Conservation (phyloP, 2,329 filamentous ascomycete species). For the Exophiala calicioides region DNA sequence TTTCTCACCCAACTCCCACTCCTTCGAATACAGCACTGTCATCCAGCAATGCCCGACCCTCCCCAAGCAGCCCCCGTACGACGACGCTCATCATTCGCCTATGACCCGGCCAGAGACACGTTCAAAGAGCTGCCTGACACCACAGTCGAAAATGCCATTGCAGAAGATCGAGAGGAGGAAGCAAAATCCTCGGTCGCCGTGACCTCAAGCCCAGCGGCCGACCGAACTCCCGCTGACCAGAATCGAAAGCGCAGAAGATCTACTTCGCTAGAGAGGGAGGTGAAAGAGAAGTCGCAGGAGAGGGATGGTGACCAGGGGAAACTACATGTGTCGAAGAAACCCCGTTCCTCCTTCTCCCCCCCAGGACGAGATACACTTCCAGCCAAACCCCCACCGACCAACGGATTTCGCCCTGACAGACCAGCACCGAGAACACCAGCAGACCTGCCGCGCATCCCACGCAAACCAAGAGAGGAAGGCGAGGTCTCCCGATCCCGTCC, state of each 20-base stretch:
- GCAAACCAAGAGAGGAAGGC: slow-evolving; percentile 29
- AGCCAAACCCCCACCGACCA: slow-evolving; percentile 5
- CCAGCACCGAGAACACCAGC: slow-evolving; percentile 21
- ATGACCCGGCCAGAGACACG: slow-evolving; percentile 39
- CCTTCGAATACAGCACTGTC: too few species aligned
- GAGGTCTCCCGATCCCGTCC: slow-evolving; percentile 24
- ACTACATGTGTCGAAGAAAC: slow-evolving; percentile 17
- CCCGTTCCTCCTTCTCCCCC: slow-evolving; percentile 15
- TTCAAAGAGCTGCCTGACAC: slow-evolving; percentile 34
- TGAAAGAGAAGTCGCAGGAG: slow-evolving; percentile 1
- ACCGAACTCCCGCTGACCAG: slow-evolving; percentile 1
- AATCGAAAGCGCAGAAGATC: slow-evolving; percentile 25
- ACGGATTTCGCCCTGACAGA: slow-evolving; percentile 12
- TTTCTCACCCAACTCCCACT: too few species aligned
- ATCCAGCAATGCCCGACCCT: slow-evolving; percentile 18
- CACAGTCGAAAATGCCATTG: slow-evolving; percentile 28
- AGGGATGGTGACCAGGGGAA: background rate
- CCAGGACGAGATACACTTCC: slow-evolving; percentile 3
- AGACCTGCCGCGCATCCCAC: slow-evolving; percentile 27
- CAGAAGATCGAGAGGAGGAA: slow-evolving; percentile 26
- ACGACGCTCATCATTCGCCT: slow-evolving; percentile 32
- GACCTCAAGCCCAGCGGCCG: slow-evolving; percentile 19
- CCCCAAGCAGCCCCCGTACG: slow-evolving; percentile 13
- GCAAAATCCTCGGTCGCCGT: slow-evolving; percentile 1
- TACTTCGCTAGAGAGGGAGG: slow-evolving; percentile 11